These are phyloP conservation scores for Gossypium raimondii DNA, from an alignment of 345 rosid species.

Conservation along the genomic window DNA sequence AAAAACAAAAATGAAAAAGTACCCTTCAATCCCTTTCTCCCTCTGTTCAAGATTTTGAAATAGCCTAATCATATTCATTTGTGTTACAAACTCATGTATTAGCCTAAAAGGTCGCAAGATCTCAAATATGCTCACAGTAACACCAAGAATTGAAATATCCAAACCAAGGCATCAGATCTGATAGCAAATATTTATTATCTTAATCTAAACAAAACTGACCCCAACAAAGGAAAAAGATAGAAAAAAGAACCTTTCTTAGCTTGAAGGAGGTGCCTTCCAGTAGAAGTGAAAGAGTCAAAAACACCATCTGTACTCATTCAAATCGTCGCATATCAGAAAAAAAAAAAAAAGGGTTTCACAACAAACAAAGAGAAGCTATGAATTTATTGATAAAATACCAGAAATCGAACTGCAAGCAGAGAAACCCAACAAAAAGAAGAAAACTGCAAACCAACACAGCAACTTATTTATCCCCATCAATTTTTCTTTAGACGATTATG, in stretches of 20 bases:
- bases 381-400: slow-evolving; percentile 24
- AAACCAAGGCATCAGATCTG: slow-evolving; percentile 12
- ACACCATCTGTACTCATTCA: slow-evolving; percentile 38
- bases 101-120: neutral
- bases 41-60: neutral
- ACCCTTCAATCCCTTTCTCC: neutral
- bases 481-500: neutral
- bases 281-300: slow-evolving; percentile 36
- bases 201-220: neutral
- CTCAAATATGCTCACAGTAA: neutral
- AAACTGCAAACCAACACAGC: slow-evolving; percentile 15
- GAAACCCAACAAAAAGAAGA: slow-evolving; percentile 27
- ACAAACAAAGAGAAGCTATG: neutral
- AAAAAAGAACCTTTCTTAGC: slow-evolving; percentile 49
- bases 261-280: slow-evolving; percentile 57
- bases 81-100: neutral
- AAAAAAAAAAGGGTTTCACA: neutral
- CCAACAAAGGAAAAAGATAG: neutral
- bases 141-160: neutral
- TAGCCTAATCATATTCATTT: neutral
- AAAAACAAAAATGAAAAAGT: no score
- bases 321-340: neutral
- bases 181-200: neutral
- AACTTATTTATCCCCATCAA: slow-evolving; percentile 24
- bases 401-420: slow-evolving; percentile 38